Base-by-base conservation (phyloP, 495 filamentous ascomycete genomes). In the Aspergillus sclerotioniger region DNA sequence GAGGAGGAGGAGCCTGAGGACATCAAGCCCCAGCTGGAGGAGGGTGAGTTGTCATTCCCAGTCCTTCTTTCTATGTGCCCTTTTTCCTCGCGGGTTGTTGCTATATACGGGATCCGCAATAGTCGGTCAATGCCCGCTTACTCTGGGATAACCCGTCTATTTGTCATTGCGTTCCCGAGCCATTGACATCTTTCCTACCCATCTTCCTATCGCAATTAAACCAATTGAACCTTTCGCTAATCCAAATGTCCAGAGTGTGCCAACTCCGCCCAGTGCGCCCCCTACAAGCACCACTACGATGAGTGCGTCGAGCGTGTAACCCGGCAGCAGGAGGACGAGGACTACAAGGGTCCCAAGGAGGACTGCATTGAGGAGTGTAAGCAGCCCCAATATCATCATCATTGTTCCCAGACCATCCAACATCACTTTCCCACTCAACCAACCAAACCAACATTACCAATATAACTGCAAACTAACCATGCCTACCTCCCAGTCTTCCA, bases 361-460 rank as follows among this genome's bases (percentile, higher is more conserved):
- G 93, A 98, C 80, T 98, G 94, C 67, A 90, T 98, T 61, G 94
- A 98, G 82, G 94, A 98, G 83, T 98, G 94, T 97, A 87, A 80
- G 92, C 85, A n/a, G 35, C 16, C 43, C 31, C 15, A 52, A 33
- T 33, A 29, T 46, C 21, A 15, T n/a, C 37, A 6, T 15, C 10
- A 1, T n/a, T 13, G 13, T 41, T 15, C 13, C 12, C 3, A n/a
- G 37, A 41, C 8, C 37, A 41, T 15, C 37, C 37, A 13, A 12
- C 25, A 25, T 5, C 25, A 25, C 25, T 25, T 2, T 2, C 12
- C 37, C 10, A n/a, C 5, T 15, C 37, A 41, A 41, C n/a, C 37
- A 41, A 19, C 17, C 10, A n/a, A 57, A 49, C 52, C 2, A 53
- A 1, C 9, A 41, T 41, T 41, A 41, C 37, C 41, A 10, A 44